Percentiles rank a stretch among this genome's conserved stretches.
Conservation (phyloP, 106 monocot genomes). For the Dendrobium nobile region DNA sequence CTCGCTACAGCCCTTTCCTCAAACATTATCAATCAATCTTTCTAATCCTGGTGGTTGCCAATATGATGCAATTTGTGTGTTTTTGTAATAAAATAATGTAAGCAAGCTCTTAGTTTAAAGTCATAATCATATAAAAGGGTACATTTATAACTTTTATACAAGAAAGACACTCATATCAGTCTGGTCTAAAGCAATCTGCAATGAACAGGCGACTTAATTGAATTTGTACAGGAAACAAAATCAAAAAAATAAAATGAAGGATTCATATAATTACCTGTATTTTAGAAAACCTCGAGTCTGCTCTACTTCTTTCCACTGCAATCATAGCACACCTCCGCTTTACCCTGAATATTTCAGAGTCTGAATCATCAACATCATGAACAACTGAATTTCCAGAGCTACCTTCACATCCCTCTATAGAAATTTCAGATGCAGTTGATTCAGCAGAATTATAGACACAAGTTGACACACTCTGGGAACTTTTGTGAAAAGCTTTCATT, state of each 20-base stretch:
- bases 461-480: background rate
- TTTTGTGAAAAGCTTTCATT: constrained; percentile 1
- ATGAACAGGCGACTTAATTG: background rate
- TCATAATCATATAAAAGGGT: background rate
- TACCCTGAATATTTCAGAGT: constrained; percentile 60
- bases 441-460: background rate
- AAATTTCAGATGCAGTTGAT: constrained; percentile 12
- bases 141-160: background rate
- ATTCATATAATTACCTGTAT: constrained; percentile 35
- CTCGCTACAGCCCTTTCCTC: background rate
- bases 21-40: background rate
- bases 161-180: background rate
- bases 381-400: constrained; percentile 5
- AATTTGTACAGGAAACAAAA: background rate
- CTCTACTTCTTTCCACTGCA: constrained; percentile 12
- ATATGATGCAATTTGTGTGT: background rate
- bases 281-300: constrained; percentile 12
- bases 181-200: background rate
- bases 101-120: background rate
- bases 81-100: background rate
- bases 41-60: background rate
- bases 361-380: constrained; percentile 48
- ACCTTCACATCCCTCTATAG: background rate
- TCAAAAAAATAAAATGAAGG: background rate
- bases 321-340: constrained; percentile 39